Evolutionary conservation across 2,329 filamentous ascomycete genomes (phyloP).

Genomic region (Fusarium citri): DNA sequence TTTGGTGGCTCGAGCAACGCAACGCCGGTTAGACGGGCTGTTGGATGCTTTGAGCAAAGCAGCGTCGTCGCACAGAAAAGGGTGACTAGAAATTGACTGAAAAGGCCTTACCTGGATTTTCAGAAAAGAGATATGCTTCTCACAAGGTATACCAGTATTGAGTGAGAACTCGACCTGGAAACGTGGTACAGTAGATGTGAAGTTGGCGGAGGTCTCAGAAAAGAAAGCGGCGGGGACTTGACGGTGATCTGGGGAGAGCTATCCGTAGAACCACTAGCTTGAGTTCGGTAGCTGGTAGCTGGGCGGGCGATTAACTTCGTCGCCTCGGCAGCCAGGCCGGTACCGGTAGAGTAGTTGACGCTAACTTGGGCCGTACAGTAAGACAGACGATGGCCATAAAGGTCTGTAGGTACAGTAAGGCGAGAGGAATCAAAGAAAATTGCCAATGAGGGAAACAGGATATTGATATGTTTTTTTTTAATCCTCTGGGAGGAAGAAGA

Average conservation of each 20-base stretch:
- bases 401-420: slow-evolving; percentile 11
- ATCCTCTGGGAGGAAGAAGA: background rate
- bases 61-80: background rate
- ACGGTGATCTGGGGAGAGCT: slow-evolving; percentile 45
- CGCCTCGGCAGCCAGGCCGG: slow-evolving; percentile 34
- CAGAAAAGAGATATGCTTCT: background rate
- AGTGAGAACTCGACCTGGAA: background rate
- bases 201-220: slow-evolving; percentile 28
- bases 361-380: slow-evolving; percentile 35
- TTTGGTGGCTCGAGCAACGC: slow-evolving; percentile 29
- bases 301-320: slow-evolving; percentile 34
- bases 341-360: slow-evolving; percentile 27
- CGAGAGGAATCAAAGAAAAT: slow-evolving; percentile 2
- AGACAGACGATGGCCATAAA: slow-evolving; percentile 22
- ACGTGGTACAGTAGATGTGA: background rate
- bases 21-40: background rate
- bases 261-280: slow-evolving; percentile 43
- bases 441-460: slow-evolving; percentile 22
- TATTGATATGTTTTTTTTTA: slow-evolving; percentile 43
- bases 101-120: slow-evolving; percentile 18
- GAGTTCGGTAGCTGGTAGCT: slow-evolving; percentile 26
- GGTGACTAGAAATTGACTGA: background rate
- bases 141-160: background rate
- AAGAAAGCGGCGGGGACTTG: slow-evolving; percentile 20
- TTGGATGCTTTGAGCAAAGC: slow-evolving; percentile 7